Percentiles rank a stretch among this genome's conserved stretches.
Conservation (phyloP, 2,329 filamentous ascomycete genomes). For the Lachnellula occidentalis region DNA sequence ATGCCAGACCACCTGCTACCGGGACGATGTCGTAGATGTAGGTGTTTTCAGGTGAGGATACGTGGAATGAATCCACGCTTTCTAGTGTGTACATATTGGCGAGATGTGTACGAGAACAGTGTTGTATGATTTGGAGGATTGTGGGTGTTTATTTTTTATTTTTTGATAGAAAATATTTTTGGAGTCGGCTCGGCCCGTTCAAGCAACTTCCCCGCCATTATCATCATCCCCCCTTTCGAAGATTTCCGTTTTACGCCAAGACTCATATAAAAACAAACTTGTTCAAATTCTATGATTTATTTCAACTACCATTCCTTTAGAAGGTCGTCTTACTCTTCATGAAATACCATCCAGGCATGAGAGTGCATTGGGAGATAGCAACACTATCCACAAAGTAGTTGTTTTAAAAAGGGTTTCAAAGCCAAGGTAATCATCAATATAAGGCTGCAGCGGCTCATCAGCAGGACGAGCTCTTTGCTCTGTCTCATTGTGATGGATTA, state of each 20-base stretch:
- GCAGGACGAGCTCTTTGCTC: background rate
- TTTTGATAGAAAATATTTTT: background rate
- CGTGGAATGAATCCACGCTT: constrained; percentile 19
- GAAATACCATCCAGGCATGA: no score
- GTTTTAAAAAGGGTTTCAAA: no score
- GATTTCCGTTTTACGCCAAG: no score
- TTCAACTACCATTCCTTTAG: no score
- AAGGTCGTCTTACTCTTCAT: no score
- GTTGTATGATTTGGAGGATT: background rate
- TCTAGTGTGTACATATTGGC: constrained; percentile 30
- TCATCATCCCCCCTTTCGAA: background rate
- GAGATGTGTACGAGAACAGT: background rate
- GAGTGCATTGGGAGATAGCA: no score
- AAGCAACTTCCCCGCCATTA: background rate
- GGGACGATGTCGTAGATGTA: constrained; percentile 42
- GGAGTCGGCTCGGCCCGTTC: background rate
- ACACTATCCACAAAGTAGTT: no score
- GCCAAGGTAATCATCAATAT: background rate
- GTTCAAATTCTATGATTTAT: no score
- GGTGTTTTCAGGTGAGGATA: constrained; percentile 26
- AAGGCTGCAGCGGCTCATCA: background rate
- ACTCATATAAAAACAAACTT: no score
- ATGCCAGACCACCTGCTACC: constrained; percentile 23
- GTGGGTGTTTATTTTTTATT: constrained; percentile 1
- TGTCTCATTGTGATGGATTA: background rate